Conservation (phyloP, 139 green algal species). For the Coelastrella sp. region DNA sequence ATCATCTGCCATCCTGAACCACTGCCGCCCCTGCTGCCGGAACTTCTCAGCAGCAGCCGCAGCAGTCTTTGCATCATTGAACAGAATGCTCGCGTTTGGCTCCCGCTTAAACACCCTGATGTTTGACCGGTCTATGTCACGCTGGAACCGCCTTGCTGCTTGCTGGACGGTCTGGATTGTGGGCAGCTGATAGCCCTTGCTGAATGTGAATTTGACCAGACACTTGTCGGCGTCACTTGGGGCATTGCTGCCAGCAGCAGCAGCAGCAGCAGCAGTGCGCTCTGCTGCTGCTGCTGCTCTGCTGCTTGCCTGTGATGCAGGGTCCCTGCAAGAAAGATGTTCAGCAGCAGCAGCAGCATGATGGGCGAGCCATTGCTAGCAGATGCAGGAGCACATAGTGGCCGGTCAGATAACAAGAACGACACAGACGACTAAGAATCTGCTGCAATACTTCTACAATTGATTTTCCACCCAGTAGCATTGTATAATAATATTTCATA, state of each 20-base stretch:
- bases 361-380: too few relatives aligned
- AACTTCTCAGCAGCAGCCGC: not conserved
- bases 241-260: not conserved
- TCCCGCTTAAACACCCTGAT: not conserved
- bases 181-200: not conserved
- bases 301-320: not conserved
- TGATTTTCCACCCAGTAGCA: too few relatives aligned
- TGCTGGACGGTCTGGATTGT: not conserved
- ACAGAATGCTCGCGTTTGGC: not conserved
- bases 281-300: conserved; percentile 34
- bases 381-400: too few relatives aligned
- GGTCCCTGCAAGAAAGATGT: not conserved
- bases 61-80: not conserved
- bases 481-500: too few relatives aligned
- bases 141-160: not conserved
- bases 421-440: too few relatives aligned
- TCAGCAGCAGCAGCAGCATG: too few relatives aligned
- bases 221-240: not conserved
- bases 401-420: too few relatives aligned
- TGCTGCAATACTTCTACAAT: too few relatives aligned
- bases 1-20: not conserved
- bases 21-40: not conserved
- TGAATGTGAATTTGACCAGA: not conserved
- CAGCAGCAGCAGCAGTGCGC: not conserved
- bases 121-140: not conserved